These are phyloP conservation scores for Annulohypoxylon stygium DNA, from an alignment of 495 filamentous ascomycete species.

Conservation along the genomic window DNA sequence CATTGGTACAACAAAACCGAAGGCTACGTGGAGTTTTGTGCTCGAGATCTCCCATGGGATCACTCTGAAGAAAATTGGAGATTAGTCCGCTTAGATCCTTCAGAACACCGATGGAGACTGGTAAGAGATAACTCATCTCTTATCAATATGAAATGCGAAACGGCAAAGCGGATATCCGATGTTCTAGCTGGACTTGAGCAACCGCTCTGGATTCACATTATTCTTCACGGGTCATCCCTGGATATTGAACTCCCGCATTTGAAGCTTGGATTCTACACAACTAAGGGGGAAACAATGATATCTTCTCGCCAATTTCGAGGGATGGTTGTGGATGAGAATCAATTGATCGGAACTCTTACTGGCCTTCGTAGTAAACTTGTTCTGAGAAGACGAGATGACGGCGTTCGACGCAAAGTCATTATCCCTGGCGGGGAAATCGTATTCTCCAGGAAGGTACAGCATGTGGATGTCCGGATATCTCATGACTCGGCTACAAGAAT, in stretches of 20 bases:
- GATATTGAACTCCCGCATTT: conserved; percentile 64
- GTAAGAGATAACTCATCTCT: conserved; percentile 33
- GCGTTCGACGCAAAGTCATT: conserved; percentile 58
- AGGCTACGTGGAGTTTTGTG: conserved; percentile 64
- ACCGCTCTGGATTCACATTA: conserved; percentile 52
- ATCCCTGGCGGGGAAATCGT: conserved; percentile 62
- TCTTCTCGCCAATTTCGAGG: conserved; percentile 66
- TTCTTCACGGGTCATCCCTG: conserved; percentile 38
- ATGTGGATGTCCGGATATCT: conserved; percentile 60
- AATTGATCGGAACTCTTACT: conserved; percentile 64
- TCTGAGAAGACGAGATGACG: conserved; percentile 50
- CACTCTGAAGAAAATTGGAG: conserved; percentile 48
- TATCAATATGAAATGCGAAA: conserved; percentile 53
- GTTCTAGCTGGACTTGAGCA: conserved; percentile 59
- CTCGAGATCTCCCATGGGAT: conserved; percentile 58
- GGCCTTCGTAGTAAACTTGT: conserved; percentile 69
- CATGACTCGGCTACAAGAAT: conserved; percentile 33
- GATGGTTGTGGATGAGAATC: conserved; percentile 66
- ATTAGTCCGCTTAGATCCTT: conserved; percentile 30
- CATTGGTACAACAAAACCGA: conserved; percentile 68
- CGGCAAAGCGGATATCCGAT: conserved; percentile 48
- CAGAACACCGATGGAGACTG: conserved; percentile 12
- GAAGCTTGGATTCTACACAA: conserved; percentile 64
- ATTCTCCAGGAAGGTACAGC: conserved; percentile 42
- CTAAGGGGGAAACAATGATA: conserved; percentile 48